Conservation (phyloP, 805 yeast genomes). For the Wickerhamomyces subpelliculosus region DNA sequence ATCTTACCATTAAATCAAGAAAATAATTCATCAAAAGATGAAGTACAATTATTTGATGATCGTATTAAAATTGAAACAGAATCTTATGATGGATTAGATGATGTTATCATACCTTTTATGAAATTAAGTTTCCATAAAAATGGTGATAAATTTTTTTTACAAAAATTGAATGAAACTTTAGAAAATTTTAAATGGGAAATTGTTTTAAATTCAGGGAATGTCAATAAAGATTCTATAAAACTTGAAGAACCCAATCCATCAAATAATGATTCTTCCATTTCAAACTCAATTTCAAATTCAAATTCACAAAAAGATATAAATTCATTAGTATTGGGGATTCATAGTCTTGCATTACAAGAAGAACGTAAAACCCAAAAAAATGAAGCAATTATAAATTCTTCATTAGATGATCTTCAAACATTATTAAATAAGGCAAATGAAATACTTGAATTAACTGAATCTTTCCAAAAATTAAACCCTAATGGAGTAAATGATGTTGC, state of each 20-base stretch:
- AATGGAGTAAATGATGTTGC: constrained; percentile 14
- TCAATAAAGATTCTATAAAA: constrained; percentile 17
- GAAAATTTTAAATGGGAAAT: constrained; percentile 45
- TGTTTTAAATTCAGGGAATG: constrained; percentile 25
- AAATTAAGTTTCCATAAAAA: constrained; percentile 73
- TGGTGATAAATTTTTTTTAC: constrained; percentile 52
- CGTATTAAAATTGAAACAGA: constrained; percentile 25
- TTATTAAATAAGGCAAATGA: constrained; percentile 76
- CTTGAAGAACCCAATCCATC: not conserved
- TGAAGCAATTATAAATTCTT: constrained; percentile 53
- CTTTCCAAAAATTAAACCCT: constrained; percentile 26
- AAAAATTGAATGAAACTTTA: constrained; percentile 36
- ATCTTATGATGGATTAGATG: constrained; percentile 22
- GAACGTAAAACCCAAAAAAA: constrained; percentile 49
- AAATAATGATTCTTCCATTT: not conserved
- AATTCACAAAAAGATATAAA: constrained; percentile 23
- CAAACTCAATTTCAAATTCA: constrained; percentile 10
- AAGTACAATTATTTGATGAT: constrained; percentile 23
- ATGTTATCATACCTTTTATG: constrained; percentile 27
- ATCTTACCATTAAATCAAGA: constrained; percentile 28
- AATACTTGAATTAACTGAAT: constrained; percentile 45
- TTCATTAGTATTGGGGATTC: constrained; percentile 53
- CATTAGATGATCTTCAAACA: constrained; percentile 70
- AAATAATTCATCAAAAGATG: constrained; percentile 12
- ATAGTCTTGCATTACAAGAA: constrained; percentile 55